Base-by-base conservation (phyloP, 192 early-diverging fungal genomes). In the Coemansia sp. region DNA sequence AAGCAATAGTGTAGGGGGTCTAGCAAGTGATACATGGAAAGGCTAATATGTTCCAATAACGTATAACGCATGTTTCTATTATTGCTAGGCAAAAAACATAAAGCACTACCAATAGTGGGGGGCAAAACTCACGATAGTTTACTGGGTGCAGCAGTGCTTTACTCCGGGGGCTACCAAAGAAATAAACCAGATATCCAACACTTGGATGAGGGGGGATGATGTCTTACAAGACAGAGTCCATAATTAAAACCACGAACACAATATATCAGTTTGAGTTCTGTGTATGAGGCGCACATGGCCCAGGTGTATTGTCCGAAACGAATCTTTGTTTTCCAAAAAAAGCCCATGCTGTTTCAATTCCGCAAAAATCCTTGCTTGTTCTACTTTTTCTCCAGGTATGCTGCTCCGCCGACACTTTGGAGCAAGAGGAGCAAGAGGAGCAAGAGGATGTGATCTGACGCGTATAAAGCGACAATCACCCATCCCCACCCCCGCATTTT, bases 251-350 rank as follows among this genome's bases (percentile, higher is more conserved):
- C 5, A 41, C 17, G 17, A 17, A 41, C 17, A 13, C 38, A 13
- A 13, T 30, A 29, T 17, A 29, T 31, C 17, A 3, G 11, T 2
- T 54, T 54, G 13, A 54, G 33, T 17, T 13, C 7, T 11, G 19
- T 34, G 57, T 59, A 58, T 66, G 47, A 66, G 57, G 30, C 50
- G 23, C 64, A 40, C 64, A 66, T 66, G 64, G 64, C 57, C 38
- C 57, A 59, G 22, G 28, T 37, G 36, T 45, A 29, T 27, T 65
- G 27, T 23, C 47, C 45, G 10, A 23, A 48, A 25, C 45, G 23
- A 48, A 25, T 25, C 19, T 48, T 48, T 41, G 38, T 48, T 2
- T 48, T 25, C 45, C 20, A 48, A 48, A 6, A 48, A 22, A n/a
- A n/a, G n/a, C n/a, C 45, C 19, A 48, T 25, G 23, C 45, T 48